phyloP scores from a whole-genome alignment of 306 rosid genomes.

The Vigna trinervia region DNA sequence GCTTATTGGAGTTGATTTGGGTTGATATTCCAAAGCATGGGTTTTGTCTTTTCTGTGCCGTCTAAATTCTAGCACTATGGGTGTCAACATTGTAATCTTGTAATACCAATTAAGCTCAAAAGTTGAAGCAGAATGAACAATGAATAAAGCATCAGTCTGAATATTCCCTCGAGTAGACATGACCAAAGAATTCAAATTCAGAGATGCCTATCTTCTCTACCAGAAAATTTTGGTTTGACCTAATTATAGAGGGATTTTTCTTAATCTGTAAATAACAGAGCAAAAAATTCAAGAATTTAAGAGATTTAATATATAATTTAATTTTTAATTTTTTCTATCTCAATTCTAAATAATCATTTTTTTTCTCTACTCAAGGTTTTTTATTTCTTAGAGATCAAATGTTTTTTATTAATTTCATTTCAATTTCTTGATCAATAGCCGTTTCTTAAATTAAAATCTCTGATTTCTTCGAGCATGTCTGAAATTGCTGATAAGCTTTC shows the following conservation, averaged over 20 bases:
- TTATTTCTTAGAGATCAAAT: background rate
- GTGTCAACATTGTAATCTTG: background rate
- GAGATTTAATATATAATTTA: background rate
- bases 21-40: slow-evolving; percentile 45
- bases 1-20: slow-evolving; percentile 14
- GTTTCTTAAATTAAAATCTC: background rate
- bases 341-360: no score
- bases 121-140: background rate
- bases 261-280: background rate
- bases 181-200: background rate
- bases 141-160: background rate
- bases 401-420: background rate
- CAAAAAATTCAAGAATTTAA: background rate
- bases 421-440: no score
- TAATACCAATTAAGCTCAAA: background rate
- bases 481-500: background rate
- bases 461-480: background rate
- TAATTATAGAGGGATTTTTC: background rate
- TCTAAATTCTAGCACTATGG: slow-evolving; percentile 29
- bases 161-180: background rate
- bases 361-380: background rate
- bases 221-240: background rate
- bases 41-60: slow-evolving; percentile 49
- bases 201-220: background rate
- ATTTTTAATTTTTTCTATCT: background rate